phyloP scores from a whole-genome alignment of 345 rosid genomes.

The Eucalyptus marginata region DNA sequence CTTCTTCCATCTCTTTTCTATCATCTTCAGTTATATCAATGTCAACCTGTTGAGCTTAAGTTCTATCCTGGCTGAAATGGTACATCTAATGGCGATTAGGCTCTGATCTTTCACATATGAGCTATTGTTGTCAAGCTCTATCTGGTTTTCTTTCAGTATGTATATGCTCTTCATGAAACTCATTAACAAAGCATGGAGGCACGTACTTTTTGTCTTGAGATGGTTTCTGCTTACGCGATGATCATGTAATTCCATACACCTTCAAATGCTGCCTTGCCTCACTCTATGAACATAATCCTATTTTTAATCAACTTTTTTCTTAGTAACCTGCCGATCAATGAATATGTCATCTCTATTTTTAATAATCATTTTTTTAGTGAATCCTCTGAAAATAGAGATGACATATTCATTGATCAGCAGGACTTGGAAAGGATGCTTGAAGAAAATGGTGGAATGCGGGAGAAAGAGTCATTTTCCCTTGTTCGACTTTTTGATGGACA shows the following conservation, averaged over 20 bases:
- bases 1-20: not conserved
- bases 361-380: not conserved
- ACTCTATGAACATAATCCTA: not conserved
- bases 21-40: not conserved
- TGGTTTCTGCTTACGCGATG: not conserved
- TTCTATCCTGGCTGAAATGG: too few species aligned
- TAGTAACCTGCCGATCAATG: too few species aligned
- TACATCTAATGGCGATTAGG: too few species aligned
- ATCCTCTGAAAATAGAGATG: not conserved
- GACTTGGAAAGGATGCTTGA: slow-evolving; percentile 62
- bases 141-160: too few species aligned
- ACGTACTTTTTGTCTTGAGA: not conserved
- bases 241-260: not conserved
- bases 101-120: too few species aligned
- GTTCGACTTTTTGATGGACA: slow-evolving; percentile 20
- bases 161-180: too few species aligned
- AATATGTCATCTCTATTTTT: too few species aligned
- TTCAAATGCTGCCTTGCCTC: not conserved
- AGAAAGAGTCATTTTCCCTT: slow-evolving; percentile 78
- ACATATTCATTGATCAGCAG: slow-evolving; percentile 11
- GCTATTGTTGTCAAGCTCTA: too few species aligned
- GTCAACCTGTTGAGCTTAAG: too few species aligned
- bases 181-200: not conserved
- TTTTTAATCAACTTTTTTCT: not conserved
- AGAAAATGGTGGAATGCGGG: slow-evolving; percentile 48